Base-by-base conservation (phyloP, 805 yeast species). In the Ogataea degrootiae region DNA sequence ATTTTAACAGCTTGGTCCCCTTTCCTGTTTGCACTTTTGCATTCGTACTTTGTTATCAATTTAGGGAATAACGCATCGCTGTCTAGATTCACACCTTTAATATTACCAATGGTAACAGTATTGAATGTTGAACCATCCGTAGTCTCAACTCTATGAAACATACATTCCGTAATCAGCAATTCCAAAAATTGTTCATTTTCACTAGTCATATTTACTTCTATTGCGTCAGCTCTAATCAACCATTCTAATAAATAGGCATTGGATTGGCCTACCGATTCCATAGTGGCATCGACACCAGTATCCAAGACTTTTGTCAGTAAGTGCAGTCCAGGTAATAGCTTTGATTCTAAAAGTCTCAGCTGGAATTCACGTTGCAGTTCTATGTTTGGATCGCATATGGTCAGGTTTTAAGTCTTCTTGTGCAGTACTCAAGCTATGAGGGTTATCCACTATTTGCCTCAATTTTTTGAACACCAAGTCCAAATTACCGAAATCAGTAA, bases 1-100 rank as follows among this genome's bases (percentile, higher is more conserved):
- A 12, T 31, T 4, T 6, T 34, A 11, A 22, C 56, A 33, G 57
- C 56, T 17, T 45, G 54, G 15, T 54, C 56, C 34, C 45, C 50
- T 16, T 12, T 33, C 15, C 2, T 36, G 15, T 23, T 31, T 29
- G 33, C 9, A 4, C 41, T 22, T 2, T 43, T 7, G 14, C 23
- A 33, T 23, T 38, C 58, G 49, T 61, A 76, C 1, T 88, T 83
- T 1, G 85, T 71, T 17, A 92, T 65, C 23, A 92, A 66, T 53
- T 87, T 90, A 0, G 94, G 91, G 57, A 83, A 87, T 1, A 75
- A 59, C 0, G 87, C 77, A 17, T 73, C 65, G 14, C 69, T 67
- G 46, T 77, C 79, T 45, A 86, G 65, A 58, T 88, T 87, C 56
- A 83, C 75, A 0, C 87, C 89, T 56, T 84, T 87, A 49, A 91